A percentile compares a stretch with the other conserved stretches of the same genome.
Evolutionary conservation across 495 filamentous ascomycete genomes (phyloP).

Genomic region (Penicillium turbatum): DNA sequence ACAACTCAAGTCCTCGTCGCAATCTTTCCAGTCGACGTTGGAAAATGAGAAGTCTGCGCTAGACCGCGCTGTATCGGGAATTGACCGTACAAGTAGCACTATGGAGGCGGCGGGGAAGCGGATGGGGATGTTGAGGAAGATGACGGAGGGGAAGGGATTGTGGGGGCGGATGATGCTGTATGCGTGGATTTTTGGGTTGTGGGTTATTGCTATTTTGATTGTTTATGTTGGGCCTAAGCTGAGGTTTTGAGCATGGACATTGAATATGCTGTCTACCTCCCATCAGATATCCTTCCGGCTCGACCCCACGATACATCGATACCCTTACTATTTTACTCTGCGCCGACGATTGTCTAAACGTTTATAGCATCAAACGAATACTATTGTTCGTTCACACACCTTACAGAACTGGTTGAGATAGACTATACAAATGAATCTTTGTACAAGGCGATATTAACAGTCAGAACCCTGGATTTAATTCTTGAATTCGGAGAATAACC

Average conservation of each 20-base stretch:
- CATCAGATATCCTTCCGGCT: background rate
- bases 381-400: too few species aligned
- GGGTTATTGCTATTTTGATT: slow-evolving; percentile 66
- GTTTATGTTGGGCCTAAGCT: slow-evolving; percentile 82
- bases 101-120: slow-evolving; percentile 69
- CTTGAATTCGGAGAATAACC: slow-evolving; percentile 36
- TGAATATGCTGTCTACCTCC: too few species aligned
- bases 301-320: background rate
- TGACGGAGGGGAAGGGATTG: slow-evolving; percentile 85
- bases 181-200: slow-evolving; percentile 73
- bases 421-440: background rate
- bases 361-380: background rate
- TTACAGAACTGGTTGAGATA: background rate
- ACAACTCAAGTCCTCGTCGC: slow-evolving; percentile 69
- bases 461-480: slow-evolving; percentile 31
- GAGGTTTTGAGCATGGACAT: slow-evolving; percentile 55
- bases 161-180: slow-evolving; percentile 83
- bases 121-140: slow-evolving; percentile 67
- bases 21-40: slow-evolving; percentile 64
- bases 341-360: background rate
- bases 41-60: slow-evolving; percentile 70
- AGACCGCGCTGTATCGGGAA: slow-evolving; percentile 60
- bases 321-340: background rate
- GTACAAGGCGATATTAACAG: slow-evolving; percentile 10
- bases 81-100: slow-evolving; percentile 68